A percentile compares a stretch with the other conserved stretches of the same genome.
These are phyloP conservation scores for Saccharomycopsis vini DNA, from an alignment of 805 yeast species.

Conservation along the genomic window DNA sequence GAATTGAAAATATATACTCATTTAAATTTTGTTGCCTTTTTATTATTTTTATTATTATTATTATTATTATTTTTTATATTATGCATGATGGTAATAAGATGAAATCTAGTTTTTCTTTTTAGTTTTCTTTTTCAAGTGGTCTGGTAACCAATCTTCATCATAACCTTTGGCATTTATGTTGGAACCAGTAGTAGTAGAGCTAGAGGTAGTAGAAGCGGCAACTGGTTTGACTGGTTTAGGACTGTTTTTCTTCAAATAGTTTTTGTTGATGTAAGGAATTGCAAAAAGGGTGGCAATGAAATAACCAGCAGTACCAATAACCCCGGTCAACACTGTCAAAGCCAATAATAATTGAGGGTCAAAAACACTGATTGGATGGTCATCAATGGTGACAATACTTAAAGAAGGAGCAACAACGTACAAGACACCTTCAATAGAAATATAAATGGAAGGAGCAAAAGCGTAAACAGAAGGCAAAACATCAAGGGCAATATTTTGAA, in stretches of 20 bases:
- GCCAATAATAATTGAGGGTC: conserved; percentile 65
- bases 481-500: conserved; percentile 52
- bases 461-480: conserved; percentile 54
- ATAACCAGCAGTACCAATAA: conserved; percentile 44
- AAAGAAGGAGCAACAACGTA: conserved; percentile 49
- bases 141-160: conserved; percentile 53
- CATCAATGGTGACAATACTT: conserved; percentile 49
- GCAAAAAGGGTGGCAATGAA: conserved; percentile 37
- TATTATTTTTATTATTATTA: too few species aligned
- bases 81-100: too few species aligned
- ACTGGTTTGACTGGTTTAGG: conserved; percentile 19
- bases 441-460: conserved; percentile 47
- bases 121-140: conserved; percentile 36
- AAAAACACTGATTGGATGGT: conserved; percentile 58
- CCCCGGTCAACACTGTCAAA: conserved; percentile 42
- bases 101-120: too few species aligned
- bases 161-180: conserved; percentile 22
- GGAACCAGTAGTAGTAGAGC: conserved; percentile 25
- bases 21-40: too few species aligned
- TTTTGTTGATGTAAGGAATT: conserved; percentile 33
- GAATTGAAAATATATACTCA: too few species aligned
- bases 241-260: conserved; percentile 27
- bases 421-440: conserved; percentile 40
- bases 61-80: too few species aligned
- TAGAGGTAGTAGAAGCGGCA: conserved; percentile 23